These are phyloP conservation scores for Gardenia jasminoides DNA, from an alignment of 257 asterid species.

Conservation along the genomic window DNA sequence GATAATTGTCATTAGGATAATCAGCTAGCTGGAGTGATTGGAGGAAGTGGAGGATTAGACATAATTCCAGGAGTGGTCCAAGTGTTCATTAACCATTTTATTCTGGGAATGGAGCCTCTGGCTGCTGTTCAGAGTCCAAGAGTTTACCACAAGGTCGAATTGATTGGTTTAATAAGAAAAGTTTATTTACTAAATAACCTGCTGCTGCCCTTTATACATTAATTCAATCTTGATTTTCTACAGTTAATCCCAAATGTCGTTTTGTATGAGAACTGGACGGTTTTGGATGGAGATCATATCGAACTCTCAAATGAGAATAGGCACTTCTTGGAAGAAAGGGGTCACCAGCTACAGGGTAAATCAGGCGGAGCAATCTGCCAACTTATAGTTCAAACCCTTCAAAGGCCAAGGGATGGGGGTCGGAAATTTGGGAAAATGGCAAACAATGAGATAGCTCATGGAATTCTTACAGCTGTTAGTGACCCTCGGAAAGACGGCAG, in stretches of 20 bases:
- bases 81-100: slow-evolving; percentile 81
- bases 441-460: slow-evolving; percentile 27
- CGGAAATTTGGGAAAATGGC: slow-evolving; percentile 29
- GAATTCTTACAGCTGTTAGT: slow-evolving; percentile 73
- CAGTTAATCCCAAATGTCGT: slow-evolving; percentile 84
- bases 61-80: slow-evolving; percentile 81
- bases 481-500: slow-evolving; percentile 91
- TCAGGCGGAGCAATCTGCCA: slow-evolving; percentile 78
- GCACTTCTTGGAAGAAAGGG: slow-evolving; percentile 63
- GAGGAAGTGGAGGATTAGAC: slow-evolving; percentile 86
- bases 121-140: slow-evolving; percentile 74
- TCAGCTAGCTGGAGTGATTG: slow-evolving; percentile 77
- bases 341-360: slow-evolving; percentile 59
- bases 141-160: slow-evolving; percentile 68
- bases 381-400: slow-evolving; percentile 67
- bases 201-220: background rate
- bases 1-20: slow-evolving; percentile 44
- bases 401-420: slow-evolving; percentile 10
- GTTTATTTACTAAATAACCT: background rate
- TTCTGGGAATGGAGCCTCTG: slow-evolving; percentile 74
- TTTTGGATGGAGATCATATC: slow-evolving; percentile 75
- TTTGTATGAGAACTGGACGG: slow-evolving; percentile 78
- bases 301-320: slow-evolving; percentile 47
- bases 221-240: slow-evolving; percentile 8
- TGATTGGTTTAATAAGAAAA: background rate